Evolutionary conservation across 1,139 yeast species (phyloP).

Genomic region (Blastobotrys apis): DNA sequence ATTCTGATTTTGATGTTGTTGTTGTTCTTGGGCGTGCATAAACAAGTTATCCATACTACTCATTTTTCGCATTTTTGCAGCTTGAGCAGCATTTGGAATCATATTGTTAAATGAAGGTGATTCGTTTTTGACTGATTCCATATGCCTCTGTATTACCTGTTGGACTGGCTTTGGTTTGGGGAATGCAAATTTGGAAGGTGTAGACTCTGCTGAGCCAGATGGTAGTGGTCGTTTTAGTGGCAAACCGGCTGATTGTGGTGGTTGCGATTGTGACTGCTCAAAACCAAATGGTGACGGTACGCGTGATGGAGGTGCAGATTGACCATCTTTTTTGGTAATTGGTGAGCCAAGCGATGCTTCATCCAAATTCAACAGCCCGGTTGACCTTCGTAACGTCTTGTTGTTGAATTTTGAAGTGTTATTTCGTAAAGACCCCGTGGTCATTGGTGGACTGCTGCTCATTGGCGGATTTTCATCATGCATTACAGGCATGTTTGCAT

Average conservation of each 20-base stretch:
- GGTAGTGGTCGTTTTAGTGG: conserved; percentile 13
- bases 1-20: conserved; percentile 12
- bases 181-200: conserved; percentile 8
- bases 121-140: background rate
- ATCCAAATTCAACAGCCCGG: conserved; percentile 40
- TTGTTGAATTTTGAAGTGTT: conserved; percentile 5
- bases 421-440: background rate
- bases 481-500: too few species aligned
- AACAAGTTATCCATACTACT: conserved; percentile 16
- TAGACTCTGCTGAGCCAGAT: conserved; percentile 4
- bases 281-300: conserved; percentile 7
- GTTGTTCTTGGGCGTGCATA: conserved; percentile 7
- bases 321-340: conserved; percentile 7
- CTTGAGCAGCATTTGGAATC: conserved; percentile 9
- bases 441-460: too few species aligned
- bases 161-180: conserved; percentile 13
- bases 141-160: conserved; percentile 5
- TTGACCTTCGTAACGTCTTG: conserved; percentile 36
- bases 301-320: conserved; percentile 4
- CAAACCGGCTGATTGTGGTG: conserved; percentile 1
- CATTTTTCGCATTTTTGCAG: conserved; percentile 16
- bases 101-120: conserved; percentile 7
- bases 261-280: background rate
- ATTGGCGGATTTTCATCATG: too few species aligned
- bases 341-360: conserved; percentile 33